Percentiles rank a stretch among this genome's conserved stretches.
Evolutionary conservation across 306 rosid species (phyloP).

Genomic region (Cicer yamashitae): DNA sequence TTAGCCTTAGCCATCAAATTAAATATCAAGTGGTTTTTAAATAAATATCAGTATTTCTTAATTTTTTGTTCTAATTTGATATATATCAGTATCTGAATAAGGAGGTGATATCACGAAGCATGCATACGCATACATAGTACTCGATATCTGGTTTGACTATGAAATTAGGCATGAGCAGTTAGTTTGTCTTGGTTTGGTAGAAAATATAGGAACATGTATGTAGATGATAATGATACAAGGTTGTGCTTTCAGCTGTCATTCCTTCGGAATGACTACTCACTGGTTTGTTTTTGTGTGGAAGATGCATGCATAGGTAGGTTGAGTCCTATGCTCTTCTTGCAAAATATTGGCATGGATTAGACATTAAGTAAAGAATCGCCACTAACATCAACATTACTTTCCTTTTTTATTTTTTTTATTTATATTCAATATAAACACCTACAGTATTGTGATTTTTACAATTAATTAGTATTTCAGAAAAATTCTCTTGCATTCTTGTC

Average conservation of each 20-base stretch:
- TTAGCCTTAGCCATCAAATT: too few relatives aligned
- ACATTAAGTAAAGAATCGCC: slow-evolving; percentile 34
- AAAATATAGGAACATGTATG: slow-evolving; percentile 27
- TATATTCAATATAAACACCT: too few relatives aligned
- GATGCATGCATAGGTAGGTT: slow-evolving; percentile 44
- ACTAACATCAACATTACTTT: slow-evolving; percentile 30
- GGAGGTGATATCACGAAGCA: too few relatives aligned
- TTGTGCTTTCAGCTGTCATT: slow-evolving; percentile 51
- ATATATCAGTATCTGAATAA: too few relatives aligned
- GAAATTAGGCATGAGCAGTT: slow-evolving; percentile 29
- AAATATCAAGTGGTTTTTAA: too few relatives aligned
- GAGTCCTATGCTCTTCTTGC: slow-evolving; percentile 41
- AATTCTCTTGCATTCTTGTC: too few relatives aligned
- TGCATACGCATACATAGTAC: not conserved
- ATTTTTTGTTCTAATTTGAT: too few relatives aligned
- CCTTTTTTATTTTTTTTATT: not conserved
- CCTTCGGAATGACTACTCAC: slow-evolving; percentile 51
- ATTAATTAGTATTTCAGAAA: too few relatives aligned
- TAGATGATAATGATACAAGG: slow-evolving; percentile 44
- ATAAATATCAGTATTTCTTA: too few relatives aligned
- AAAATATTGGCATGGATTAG: slow-evolving; percentile 29
- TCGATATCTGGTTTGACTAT: slow-evolving; percentile 36
- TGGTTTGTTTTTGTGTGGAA: slow-evolving; percentile 25
- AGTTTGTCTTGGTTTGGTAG: slow-evolving; percentile 6
- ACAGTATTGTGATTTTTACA: too few relatives aligned